Conservation (phyloP, 352 stramenopile genomes). For the Globisporangium spinosum region DNA sequence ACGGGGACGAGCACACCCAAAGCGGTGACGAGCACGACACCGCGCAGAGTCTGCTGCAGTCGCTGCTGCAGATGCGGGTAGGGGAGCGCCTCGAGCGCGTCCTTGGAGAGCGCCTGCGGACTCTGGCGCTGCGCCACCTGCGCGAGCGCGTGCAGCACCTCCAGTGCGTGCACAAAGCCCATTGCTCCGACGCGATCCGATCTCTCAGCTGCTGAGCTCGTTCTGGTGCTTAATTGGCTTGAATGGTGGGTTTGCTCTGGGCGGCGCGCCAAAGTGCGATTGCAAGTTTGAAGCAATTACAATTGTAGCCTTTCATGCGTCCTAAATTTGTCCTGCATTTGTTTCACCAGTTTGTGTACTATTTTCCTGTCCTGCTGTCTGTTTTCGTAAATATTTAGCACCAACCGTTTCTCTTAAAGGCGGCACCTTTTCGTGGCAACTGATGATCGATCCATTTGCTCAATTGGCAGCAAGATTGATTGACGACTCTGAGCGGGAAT, state of each 20-base stretch:
- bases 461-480: too few species aligned
- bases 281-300: background rate
- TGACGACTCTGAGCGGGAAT: background rate
- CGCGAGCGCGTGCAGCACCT: slow-evolving; percentile 44
- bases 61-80: slow-evolving; percentile 52
- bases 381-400: too few species aligned
- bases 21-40: slow-evolving; percentile 33
- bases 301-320: background rate
- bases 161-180: slow-evolving; percentile 45
- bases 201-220: background rate
- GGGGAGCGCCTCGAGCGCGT: slow-evolving; percentile 12
- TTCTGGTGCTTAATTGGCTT: background rate
- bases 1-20: slow-evolving; percentile 23
- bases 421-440: too few species aligned
- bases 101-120: slow-evolving; percentile 3
- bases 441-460: too few species aligned
- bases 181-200: slow-evolving; percentile 8
- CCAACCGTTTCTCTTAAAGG: too few species aligned
- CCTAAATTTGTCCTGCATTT: too few species aligned
- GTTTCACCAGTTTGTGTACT: too few species aligned
- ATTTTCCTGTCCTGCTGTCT: too few species aligned
- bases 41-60: slow-evolving; percentile 47
- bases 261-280: background rate
- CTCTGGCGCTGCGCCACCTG: slow-evolving; percentile 23
- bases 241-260: background rate